Evolutionary conservation across 495 filamentous ascomycete genomes (phyloP).

Genomic region (Entonaema liquescens): DNA sequence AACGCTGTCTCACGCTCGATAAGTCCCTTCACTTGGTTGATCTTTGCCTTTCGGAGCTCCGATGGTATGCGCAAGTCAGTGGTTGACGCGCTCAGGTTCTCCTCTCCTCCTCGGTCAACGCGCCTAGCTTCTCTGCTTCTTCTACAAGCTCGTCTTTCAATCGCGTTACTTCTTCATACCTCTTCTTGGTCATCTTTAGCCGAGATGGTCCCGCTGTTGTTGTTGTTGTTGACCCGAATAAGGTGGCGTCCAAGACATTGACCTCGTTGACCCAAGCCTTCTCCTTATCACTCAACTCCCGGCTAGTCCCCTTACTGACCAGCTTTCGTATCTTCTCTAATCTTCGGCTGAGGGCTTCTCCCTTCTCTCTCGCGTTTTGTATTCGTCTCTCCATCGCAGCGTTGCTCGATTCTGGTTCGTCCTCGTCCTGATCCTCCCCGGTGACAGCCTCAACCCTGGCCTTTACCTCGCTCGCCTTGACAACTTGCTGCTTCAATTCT

Average conservation of each 20-base stretch:
- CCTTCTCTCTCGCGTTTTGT: slow-evolving; percentile 64
- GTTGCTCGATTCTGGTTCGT: slow-evolving; percentile 55
- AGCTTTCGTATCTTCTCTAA: slow-evolving; percentile 71
- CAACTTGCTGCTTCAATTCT: slow-evolving; percentile 77
- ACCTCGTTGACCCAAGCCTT: slow-evolving; percentile 73
- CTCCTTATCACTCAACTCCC: slow-evolving; percentile 78
- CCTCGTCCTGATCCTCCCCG: slow-evolving; percentile 65
- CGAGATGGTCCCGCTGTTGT: slow-evolving; percentile 30
- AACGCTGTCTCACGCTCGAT: slow-evolving; percentile 72
- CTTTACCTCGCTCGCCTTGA: slow-evolving; percentile 71
- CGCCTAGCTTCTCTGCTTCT: slow-evolving; percentile 53
- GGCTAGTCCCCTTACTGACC: slow-evolving; percentile 64
- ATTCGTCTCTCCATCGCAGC: slow-evolving; percentile 68
- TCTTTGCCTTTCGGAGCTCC: slow-evolving; percentile 71
- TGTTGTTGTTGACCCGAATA: slow-evolving; percentile 53
- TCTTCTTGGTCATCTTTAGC: slow-evolving; percentile 52
- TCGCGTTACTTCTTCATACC: slow-evolving; percentile 58
- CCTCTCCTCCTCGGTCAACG: slow-evolving; percentile 43
- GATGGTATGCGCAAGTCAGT: slow-evolving; percentile 65
- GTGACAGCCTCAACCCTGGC: slow-evolving; percentile 70
- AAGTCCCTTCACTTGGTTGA: slow-evolving; percentile 73
- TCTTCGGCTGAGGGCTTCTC: slow-evolving; percentile 65
- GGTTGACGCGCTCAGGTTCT: slow-evolving; percentile 38
- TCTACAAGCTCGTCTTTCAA: slow-evolving; percentile 62
- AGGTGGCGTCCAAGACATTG: slow-evolving; percentile 54